Base-by-base conservation (phyloP, 2,329 filamentous ascomycete species). In the Lasiodiplodia sp. region DNA sequence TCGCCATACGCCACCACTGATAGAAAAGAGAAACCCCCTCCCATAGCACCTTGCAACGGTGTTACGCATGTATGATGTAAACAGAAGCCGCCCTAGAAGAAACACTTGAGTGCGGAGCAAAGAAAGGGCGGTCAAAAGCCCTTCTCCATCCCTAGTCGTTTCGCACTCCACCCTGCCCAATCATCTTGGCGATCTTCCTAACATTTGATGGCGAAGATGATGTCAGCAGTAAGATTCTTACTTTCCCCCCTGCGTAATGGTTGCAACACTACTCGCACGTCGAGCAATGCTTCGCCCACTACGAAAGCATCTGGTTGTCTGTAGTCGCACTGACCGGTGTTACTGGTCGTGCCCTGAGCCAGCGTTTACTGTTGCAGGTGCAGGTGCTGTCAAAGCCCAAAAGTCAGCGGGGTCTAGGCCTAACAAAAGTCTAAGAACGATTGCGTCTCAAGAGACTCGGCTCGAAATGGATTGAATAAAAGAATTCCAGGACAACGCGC, bases 1-100 rank as follows among this genome's bases (percentile, higher is more conserved):
- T 34, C 47, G 60, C 47, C 47, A 25, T 64, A 64, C 60, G 60
- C 60, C 60, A 37, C 37, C 21, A 60, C n/a, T 44, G 5, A 28
- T 53, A 14, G 44, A 44, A 60, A 37, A 40, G 12, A 57, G 18
- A 18, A 18, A 38, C 5, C 21, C 47, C 44, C 31, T 52, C 51
- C 60, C 47, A 31, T 64, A 47, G 52, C 47, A 52, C 60, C 60
- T 52, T 28, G 47, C 60, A 52, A 52, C 47, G 12, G 28, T 40
- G 25, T 18, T 60, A 21, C 14, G 37, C 16, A 21, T 51, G 40
- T 28, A 53, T 53, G 51, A 34, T 18, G 16, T 14, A 64, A 25
- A 21, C 37, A 25, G 38, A 52, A 64, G 44, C 44, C 60, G 60
- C 60, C 60, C 47, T 37, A n/a, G 18, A 25, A 60, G 28, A 40